Evolutionary conservation across 495 filamentous ascomycete genomes (phyloP).

Genomic region (Oleoguttula mirabilis): DNA sequence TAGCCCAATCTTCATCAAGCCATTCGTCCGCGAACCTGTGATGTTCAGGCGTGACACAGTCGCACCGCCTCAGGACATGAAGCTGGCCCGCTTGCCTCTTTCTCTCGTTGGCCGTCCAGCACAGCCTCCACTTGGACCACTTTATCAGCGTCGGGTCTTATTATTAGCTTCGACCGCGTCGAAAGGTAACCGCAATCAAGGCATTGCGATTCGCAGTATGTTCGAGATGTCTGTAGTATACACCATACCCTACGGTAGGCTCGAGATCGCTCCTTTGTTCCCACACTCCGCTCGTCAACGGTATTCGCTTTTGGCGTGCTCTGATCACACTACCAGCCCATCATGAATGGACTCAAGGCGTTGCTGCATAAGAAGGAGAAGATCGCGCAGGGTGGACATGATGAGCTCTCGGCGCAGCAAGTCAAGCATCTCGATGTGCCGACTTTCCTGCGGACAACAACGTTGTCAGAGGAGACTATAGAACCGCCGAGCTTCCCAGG

Average conservation of each 20-base stretch:
- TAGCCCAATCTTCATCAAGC: too few relatives aligned
- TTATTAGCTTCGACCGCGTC: not conserved
- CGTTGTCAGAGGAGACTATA: conserved; percentile 65
- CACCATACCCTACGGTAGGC: too few relatives aligned
- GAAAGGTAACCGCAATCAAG: conserved; percentile 35
- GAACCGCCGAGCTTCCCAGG: conserved; percentile 46
- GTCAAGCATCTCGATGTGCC: too few relatives aligned
- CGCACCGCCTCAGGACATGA: too few relatives aligned
- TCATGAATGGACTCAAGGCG: conserved; percentile 57
- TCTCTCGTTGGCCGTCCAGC: not conserved
- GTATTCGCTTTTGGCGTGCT: not conserved
- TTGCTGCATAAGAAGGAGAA: conserved; percentile 64
- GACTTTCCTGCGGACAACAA: conserved; percentile 75
- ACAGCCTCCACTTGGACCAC: not conserved
- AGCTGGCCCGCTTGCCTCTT: too few relatives aligned
- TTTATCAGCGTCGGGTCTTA: not conserved
- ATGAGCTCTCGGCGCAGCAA: not conserved
- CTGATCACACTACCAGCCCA: conserved; percentile 13
- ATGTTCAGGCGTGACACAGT: too few relatives aligned
- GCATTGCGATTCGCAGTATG: too few relatives aligned
- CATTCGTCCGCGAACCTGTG: too few relatives aligned
- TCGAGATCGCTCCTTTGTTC: not conserved
- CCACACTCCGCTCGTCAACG: not conserved
- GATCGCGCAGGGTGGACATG: conserved; percentile 25
- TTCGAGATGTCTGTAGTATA: too few relatives aligned